These are phyloP conservation scores for Knufia petricola DNA, from an alignment of 2,329 filamentous ascomycete species.

Conservation along the genomic window DNA sequence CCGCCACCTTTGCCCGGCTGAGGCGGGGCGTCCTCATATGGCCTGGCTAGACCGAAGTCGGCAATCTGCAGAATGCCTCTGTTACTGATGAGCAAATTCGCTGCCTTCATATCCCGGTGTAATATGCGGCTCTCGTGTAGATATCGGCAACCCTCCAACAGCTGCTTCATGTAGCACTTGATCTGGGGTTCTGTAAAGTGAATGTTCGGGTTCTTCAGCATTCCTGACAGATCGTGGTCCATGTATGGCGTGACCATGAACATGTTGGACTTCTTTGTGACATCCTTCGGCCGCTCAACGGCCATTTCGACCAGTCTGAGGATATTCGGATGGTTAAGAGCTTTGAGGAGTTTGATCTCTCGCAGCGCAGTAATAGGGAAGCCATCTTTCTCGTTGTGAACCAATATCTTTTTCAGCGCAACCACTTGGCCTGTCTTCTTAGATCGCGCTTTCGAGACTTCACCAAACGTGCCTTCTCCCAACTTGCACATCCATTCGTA, in stretches of 20 bases:
- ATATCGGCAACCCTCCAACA: conserved; percentile 81
- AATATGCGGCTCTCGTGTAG: conserved; percentile 83
- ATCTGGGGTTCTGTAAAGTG: conserved; percentile 81
- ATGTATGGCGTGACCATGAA: conserved; percentile 99
- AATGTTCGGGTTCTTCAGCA: conserved; percentile 89
- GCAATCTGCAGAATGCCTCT: conserved; percentile 88
- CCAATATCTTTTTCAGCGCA: conserved; percentile 95
- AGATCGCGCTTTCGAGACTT: conserved; percentile 83
- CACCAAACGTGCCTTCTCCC: conserved; percentile 87
- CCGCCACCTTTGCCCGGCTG: conserved; percentile 69
- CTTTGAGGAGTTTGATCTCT: conserved; percentile 94
- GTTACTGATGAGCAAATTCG: conserved; percentile 94
- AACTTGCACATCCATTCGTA: conserved; percentile 44
- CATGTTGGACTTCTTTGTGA: conserved; percentile 75
- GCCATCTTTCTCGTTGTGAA: conserved; percentile 99
- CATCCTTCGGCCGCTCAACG: conserved; percentile 65
- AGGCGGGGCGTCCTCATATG: conserved; percentile 80
- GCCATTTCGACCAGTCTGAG: conserved; percentile 90
- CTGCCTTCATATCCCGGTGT: conserved; percentile 97
- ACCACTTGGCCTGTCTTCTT: conserved; percentile 65
- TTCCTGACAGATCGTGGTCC: conserved; percentile 95
- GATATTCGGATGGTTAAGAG: conserved; percentile 84
- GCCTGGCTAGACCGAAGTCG: conserved; percentile 87
- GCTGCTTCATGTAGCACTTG: conserved; percentile 94
- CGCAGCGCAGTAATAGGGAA: conserved; percentile 97